Evolutionary conservation across 2,329 filamentous ascomycete genomes (phyloP).

Genomic region (Colletotrichum sp.): DNA sequence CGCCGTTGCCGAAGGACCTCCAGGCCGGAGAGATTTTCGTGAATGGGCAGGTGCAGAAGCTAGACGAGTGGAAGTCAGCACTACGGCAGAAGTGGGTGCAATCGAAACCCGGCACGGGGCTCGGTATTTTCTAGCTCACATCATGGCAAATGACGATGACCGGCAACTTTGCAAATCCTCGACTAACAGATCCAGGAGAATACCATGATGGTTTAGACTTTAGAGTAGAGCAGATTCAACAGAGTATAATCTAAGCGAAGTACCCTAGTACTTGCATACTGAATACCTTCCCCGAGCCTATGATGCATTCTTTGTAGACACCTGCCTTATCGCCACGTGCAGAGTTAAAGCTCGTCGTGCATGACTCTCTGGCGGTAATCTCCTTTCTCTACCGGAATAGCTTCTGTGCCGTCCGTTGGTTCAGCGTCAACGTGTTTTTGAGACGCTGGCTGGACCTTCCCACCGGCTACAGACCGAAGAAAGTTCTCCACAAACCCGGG

Average conservation of each 20-base stretch:
- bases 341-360: conserved; percentile 1
- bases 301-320: neutral
- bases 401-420: neutral
- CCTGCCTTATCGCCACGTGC: neutral
- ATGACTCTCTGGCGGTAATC: neutral
- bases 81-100: conserved; percentile 29
- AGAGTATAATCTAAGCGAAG: neutral
- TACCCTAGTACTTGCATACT: neutral
- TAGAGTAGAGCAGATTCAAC: neutral
- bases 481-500: conserved; percentile 5
- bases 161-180: neutral
- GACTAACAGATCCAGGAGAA: neutral
- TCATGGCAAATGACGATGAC: neutral
- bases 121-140: neutral
- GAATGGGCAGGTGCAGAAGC: conserved; percentile 33
- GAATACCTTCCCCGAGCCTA: neutral
- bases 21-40: conserved; percentile 45
- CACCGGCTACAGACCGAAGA: neutral
- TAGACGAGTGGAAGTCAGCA: conserved; percentile 40
- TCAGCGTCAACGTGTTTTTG: neutral
- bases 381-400: neutral
- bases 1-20: conserved; percentile 36
- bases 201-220: neutral
- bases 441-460: neutral
- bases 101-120: neutral